phyloP scores from a whole-genome alignment of 2,329 filamentous ascomycete species.

The Aureobasidium sp. region DNA sequence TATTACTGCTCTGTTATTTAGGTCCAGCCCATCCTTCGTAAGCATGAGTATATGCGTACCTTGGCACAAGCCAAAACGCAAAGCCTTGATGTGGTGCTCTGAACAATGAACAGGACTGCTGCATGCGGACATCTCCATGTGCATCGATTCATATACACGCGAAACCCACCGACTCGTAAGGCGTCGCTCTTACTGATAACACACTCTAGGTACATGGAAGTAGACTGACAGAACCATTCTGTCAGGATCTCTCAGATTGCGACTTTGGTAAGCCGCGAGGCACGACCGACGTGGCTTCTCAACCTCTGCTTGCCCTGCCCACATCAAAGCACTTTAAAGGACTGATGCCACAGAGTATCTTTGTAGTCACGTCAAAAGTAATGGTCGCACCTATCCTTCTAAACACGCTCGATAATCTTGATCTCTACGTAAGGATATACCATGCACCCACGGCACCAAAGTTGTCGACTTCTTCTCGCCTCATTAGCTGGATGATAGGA shows the following conservation, averaged over 20 bases:
- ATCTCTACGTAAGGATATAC: too few species aligned
- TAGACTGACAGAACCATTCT: background rate
- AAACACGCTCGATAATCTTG: too few species aligned
- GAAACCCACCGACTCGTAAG: background rate
- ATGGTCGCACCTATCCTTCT: too few species aligned
- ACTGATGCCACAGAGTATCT: too few species aligned
- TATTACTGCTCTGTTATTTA: background rate
- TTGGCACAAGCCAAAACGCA: background rate
- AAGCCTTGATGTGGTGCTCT: background rate
- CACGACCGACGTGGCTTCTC: background rate
- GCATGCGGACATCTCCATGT: background rate
- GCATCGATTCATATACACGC: background rate
- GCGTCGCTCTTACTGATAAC: background rate
- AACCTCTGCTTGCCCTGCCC: too few species aligned
- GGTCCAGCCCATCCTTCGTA: background rate
- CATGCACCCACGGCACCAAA: too few species aligned
- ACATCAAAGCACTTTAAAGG: too few species aligned
- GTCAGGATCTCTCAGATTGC: background rate
- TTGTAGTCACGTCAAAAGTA: too few species aligned
- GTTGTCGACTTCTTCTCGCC: too few species aligned
- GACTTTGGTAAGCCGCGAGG: background rate
- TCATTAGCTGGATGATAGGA: too few species aligned
- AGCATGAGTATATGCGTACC: background rate
- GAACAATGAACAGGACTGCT: background rate
- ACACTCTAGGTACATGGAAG: background rate